A percentile compares a stretch with the other conserved stretches of the same genome.
phyloP scores from a whole-genome alignment of 495 filamentous ascomycete genomes.

The Aspergillus bridgeri region DNA sequence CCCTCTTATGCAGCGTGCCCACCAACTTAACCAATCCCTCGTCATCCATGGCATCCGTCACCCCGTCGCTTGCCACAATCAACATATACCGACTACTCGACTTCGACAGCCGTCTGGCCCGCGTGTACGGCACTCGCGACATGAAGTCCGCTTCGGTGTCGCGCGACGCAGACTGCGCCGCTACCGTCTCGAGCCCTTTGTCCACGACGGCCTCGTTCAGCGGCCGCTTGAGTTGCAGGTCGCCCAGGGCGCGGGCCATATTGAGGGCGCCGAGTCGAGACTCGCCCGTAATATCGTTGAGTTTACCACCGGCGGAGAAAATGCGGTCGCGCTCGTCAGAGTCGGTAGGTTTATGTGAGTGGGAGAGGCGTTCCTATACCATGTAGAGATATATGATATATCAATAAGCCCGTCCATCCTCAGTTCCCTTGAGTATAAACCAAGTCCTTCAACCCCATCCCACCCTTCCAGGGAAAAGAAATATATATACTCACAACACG shows the following conservation, averaged over 20 bases:
- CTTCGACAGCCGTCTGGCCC: not conserved
- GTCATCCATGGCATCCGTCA: slow-evolving; percentile 10
- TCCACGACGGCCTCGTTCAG: slow-evolving; percentile 12
- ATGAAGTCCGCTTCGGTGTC: slow-evolving; percentile 1
- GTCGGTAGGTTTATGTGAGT: slow-evolving; percentile 35
- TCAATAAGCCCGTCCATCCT: too few relatives aligned
- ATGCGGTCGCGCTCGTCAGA: slow-evolving; percentile 34
- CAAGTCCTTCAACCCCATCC: too few relatives aligned
- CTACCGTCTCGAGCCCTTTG: not conserved
- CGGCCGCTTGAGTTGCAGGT: slow-evolving; percentile 43
- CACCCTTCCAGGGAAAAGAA: not conserved
- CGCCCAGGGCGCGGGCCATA: slow-evolving; percentile 44
- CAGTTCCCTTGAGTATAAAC: too few relatives aligned
- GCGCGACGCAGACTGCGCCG: not conserved
- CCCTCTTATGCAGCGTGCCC: not conserved
- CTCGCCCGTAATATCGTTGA: slow-evolving; percentile 25
- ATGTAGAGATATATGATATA: not conserved
- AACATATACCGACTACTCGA: slow-evolving; percentile 4
- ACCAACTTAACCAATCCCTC: not conserved
- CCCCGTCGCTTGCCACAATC: slow-evolving; percentile 9
- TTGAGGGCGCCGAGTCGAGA: slow-evolving; percentile 36
- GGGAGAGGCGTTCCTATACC: slow-evolving; percentile 32
- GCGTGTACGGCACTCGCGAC: not conserved
- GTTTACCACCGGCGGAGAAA: slow-evolving; percentile 33
- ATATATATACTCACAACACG: slow-evolving; percentile 6